Evolutionary conservation across 2,329 filamentous ascomycete species (phyloP), one percentile per base, ranked within the genome.

Genomic region (Epichloe scottii): DNA sequence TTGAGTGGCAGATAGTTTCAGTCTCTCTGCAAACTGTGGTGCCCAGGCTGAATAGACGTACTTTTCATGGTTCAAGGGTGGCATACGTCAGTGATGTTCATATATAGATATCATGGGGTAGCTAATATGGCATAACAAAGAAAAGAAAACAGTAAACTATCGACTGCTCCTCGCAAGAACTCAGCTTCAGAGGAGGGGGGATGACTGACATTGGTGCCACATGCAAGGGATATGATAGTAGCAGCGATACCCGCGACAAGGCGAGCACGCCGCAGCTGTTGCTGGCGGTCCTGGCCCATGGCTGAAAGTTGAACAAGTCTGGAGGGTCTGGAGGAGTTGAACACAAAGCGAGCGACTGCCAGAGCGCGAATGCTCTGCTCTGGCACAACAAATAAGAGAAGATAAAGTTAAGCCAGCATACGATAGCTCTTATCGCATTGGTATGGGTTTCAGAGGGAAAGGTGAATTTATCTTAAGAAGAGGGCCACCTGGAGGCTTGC

Each of bases 31-130:
- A 64, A 96, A 96, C 69, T 96, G 90, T 19, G 93, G 93, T 14
- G 88, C 89, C 90, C 93, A 98, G 68, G 91, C 91, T 51, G 89
- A 96, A 70, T 96, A 98, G 63, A 90, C 91, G 79, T 98, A 97
- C 89, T 96, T 63, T 47, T 49, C 17, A 49, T 14, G 49, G 12
- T 42, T 59, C 55, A 54, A 50, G 43, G 35, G 34, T 30, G 26
- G 35, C 34, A 41, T 44, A 30, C 14, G 45, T 49, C 48, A 51
- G 53, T 40, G 35, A 43, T 15, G 14, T 39, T 15, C 14, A 37
- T 37, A 37, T 37, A 38, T 38, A n/a, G 11, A 21, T 47, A 35
- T 39, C 35, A 14, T 10, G 34, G 7, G 43, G 15, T 26, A 2
- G 12, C 21, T 17, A 12, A 47, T 15, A 15, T n/a, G 8, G 35